Evolutionary conservation across 129 eudicot species (phyloP), one percentile per base, ranked within the genome.

Genomic region (Chrysanthemum lavandulifolium): DNA sequence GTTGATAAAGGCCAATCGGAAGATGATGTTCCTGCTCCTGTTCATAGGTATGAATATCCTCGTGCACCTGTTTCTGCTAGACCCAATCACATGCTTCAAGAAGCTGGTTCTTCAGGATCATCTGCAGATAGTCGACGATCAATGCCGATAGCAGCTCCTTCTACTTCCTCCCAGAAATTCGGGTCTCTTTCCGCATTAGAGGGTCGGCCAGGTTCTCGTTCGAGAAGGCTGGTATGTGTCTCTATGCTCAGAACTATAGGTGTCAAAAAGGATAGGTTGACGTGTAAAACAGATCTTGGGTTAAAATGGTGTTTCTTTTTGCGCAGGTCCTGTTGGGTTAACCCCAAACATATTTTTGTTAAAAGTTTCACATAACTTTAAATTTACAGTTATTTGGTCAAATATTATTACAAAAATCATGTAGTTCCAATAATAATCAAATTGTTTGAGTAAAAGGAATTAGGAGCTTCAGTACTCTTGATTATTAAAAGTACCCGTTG

Each of bases 121-220:
- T 90, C 97, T n/a, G 81, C 91, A 53, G 94, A 70, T 57, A 76
- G 86, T 78, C 83, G 66, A 55, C 84, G 69, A 79, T 52, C 80
- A 61, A 47, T 63, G 51, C 85, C 79, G 31, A 78, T 74, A 31
- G 96, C 82, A 1, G 86, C 91, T 18, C 97, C 99, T 29, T 87
- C 98, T 58, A 76, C 74, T 21, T 89, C 98, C 76, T 84, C 96
- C 62, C 95, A 85, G 83, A 94, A 94, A 74, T 94, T 94, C 36
- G 95, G 93, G 7, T 90, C 97, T 3, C 89, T 94, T 51, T 94
- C 99, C 61, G 99, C 99, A 60, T 71, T 94, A 13, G 99, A 94
- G 71, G 84, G 82, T 13, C 86, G 93, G 83, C 95, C 93, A 29
- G 81, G 86, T 79, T 88, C 99, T 69, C 83, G 77, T 43, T 84